phyloP scores from a whole-genome alignment of 2,329 filamentous ascomycete species.

The Diaporthe australafricana region DNA sequence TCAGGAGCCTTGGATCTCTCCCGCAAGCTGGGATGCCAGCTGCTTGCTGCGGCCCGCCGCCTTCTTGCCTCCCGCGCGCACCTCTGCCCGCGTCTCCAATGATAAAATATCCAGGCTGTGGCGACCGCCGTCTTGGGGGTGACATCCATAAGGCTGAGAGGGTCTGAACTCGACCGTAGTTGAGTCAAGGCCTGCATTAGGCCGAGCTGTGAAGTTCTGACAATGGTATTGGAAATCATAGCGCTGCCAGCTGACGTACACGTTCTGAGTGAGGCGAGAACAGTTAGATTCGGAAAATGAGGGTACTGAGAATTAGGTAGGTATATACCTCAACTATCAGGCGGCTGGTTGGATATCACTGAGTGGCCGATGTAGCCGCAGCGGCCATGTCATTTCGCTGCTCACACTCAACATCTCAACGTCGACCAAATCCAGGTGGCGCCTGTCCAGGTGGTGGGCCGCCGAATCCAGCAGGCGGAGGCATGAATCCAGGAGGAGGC shows the following conservation, averaged over 20 bases:
- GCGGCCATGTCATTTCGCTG: not conserved
- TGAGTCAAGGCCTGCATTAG: not conserved
- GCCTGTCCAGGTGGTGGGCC: slow-evolving; percentile 34
- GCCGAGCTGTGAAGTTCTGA: not conserved
- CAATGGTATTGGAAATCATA: not conserved
- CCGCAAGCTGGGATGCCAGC: no score
- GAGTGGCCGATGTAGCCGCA: not conserved
- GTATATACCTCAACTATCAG: not conserved
- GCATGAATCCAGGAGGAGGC: slow-evolving; percentile 54
- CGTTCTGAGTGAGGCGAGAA: not conserved
- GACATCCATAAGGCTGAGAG: not conserved
- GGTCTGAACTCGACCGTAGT: not conserved
- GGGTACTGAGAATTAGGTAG: not conserved
- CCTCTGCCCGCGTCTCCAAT: not conserved
- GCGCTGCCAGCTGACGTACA: not conserved
- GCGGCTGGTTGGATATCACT: not conserved
- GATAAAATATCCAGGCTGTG: not conserved
- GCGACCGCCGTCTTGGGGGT: not conserved
- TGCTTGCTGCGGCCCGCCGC: no score
- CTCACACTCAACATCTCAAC: slow-evolving; percentile 12
- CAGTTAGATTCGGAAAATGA: not conserved
- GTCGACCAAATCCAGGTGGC: slow-evolving; percentile 43
- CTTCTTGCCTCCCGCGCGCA: no score
- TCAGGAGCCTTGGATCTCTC: not conserved
- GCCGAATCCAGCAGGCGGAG: slow-evolving; percentile 53